Evolutionary conservation across 148 eudicot genomes (phyloP).

Genomic region (Silene uniflora): DNA sequence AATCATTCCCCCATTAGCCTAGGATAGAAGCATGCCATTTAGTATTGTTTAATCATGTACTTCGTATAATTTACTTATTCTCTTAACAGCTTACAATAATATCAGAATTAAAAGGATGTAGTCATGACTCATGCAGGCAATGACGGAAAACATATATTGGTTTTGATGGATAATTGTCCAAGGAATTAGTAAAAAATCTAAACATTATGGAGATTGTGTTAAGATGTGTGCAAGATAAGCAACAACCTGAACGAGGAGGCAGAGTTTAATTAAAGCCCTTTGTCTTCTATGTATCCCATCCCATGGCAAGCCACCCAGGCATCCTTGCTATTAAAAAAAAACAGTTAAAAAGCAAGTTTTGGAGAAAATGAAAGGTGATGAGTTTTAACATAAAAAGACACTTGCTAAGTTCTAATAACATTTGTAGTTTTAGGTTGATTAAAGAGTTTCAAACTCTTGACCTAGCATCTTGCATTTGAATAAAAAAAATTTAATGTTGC

Average conservation of each 20-base stretch:
- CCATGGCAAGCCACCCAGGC: too few relatives aligned
- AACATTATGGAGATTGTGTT: slow-evolving; percentile 7
- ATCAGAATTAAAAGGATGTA: not conserved
- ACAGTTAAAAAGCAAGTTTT: too few relatives aligned
- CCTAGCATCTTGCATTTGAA: too few relatives aligned
- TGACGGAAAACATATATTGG: not conserved
- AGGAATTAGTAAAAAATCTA: slow-evolving; percentile 12
- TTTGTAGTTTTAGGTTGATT: too few relatives aligned
- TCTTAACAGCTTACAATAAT: not conserved
- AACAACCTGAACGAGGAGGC: not conserved
- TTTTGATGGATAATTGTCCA: not conserved
- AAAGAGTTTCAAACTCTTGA: too few relatives aligned
- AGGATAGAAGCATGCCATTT: not conserved
- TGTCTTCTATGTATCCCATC: not conserved
- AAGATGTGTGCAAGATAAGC: not conserved
- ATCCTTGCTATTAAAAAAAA: too few relatives aligned
- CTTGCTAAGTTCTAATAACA: too few relatives aligned
- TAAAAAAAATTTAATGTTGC: too few relatives aligned
- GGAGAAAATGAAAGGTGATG: too few relatives aligned
- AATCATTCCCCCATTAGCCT: not conserved
- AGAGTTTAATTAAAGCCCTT: not conserved
- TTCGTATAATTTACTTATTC: not conserved
- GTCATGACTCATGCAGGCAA: not conserved
- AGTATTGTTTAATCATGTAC: not conserved
- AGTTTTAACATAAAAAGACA: too few relatives aligned